Evolutionary conservation across 768 basidiomycete genomes (phyloP).

Genomic region (Cyclocybe aegerita): DNA sequence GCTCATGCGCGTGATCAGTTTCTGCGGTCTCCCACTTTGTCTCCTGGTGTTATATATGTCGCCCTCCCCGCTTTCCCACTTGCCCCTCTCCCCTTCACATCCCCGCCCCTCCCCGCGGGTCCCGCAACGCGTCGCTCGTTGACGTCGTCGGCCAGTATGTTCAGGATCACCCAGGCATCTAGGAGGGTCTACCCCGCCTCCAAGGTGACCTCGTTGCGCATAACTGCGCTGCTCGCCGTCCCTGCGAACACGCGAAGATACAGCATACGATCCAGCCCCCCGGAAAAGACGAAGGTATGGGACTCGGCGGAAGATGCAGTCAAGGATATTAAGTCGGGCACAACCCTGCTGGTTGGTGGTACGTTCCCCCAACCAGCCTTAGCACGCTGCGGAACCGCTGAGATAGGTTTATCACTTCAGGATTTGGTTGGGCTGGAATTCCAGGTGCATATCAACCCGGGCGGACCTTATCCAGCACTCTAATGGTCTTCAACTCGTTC

Average conservation of each 20-base stretch:
- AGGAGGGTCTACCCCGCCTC: not conserved
- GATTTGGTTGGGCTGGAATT: conserved; percentile 88
- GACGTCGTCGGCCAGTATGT: not conserved
- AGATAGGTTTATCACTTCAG: conserved; percentile 32
- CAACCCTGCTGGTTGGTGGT: conserved; percentile 82
- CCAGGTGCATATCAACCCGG: conserved; percentile 52
- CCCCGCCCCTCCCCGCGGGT: not conserved
- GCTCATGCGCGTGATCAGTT: no score
- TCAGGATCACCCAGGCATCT: conserved; percentile 1
- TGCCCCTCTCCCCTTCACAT: not conserved
- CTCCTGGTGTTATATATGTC: not conserved
- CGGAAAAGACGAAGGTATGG: conserved; percentile 69
- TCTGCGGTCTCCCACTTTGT: no score
- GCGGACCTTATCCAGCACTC: not conserved
- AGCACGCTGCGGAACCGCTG: not conserved
- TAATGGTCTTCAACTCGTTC: not conserved
- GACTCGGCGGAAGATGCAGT: conserved; percentile 80
- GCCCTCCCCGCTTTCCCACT: not conserved
- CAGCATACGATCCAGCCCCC: conserved; percentile 31
- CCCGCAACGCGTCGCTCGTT: not conserved
- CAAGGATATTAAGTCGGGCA: conserved; percentile 78
- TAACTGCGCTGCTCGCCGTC: not conserved
- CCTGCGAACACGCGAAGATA: conserved; percentile 20
- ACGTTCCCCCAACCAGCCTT: conserved; percentile 17
- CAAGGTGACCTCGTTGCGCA: not conserved